Conservation (phyloP, 1,284 basidiomycete species). For the Cutaneotrichosporon spelunceum region DNA sequence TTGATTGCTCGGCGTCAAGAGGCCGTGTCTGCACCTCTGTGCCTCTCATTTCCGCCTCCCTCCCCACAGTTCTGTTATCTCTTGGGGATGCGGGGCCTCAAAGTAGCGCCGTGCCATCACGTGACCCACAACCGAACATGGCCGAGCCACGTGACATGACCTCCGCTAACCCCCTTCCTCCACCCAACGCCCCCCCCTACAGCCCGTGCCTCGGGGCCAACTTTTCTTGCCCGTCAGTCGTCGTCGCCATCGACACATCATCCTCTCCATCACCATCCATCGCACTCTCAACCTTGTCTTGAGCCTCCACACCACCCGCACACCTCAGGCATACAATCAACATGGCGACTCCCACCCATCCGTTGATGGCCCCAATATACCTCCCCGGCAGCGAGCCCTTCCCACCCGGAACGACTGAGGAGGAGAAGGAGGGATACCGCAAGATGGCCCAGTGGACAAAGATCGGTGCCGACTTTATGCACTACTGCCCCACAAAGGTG, state of each 20-base stretch:
- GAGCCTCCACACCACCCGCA: not conserved
- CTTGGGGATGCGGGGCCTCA: constrained; percentile 3
- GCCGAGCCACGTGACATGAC: not conserved
- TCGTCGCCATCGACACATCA: not conserved
- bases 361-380: constrained; percentile 47
- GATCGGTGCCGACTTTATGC: constrained; percentile 64
- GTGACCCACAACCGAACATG: not conserved
- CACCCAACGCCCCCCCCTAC: not conserved
- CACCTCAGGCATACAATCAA: not conserved
- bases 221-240: not conserved
- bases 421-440: constrained; percentile 66
- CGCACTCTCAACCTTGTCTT: not conserved
- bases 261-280: too few relatives aligned
- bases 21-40: not conserved
- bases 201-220: not conserved
- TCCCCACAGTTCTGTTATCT: not conserved
- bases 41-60: not conserved
- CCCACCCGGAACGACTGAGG: constrained; percentile 75
- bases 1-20: not conserved
- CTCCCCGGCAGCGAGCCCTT: constrained; percentile 57
- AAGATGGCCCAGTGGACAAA: constrained; percentile 73
- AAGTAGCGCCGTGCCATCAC: not conserved
- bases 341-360: constrained; percentile 6
- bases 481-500: constrained; percentile 77
- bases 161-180: not conserved